Conservation (phyloP, 2,329 filamentous ascomycete species). For the Trichocomaceae sp. region DNA sequence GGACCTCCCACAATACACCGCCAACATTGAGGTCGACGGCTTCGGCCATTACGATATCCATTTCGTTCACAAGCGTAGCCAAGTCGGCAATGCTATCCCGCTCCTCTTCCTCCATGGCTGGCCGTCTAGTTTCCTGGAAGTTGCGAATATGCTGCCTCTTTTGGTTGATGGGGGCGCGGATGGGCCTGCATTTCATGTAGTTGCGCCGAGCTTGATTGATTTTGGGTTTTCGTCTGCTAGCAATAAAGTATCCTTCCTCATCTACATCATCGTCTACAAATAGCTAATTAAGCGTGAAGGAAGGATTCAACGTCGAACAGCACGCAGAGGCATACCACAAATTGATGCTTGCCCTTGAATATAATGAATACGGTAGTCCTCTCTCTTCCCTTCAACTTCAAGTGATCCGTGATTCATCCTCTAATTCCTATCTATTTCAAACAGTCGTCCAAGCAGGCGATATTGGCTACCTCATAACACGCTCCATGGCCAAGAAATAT, state of each 20-base stretch:
- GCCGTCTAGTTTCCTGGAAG: slow-evolving; percentile 7
- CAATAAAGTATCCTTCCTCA: background rate
- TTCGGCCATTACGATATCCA: slow-evolving; percentile 2
- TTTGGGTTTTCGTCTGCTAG: slow-evolving; percentile 6
- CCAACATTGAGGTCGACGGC: background rate
- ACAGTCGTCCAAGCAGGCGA: slow-evolving; percentile 4
- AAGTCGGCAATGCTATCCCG: background rate
- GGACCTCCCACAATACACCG: background rate
- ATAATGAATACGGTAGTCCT: slow-evolving; percentile 2
- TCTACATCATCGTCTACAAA: too few species aligned
- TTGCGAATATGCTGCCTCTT: slow-evolving; percentile 1
- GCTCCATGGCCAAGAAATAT: background rate
- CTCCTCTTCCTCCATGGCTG: slow-evolving; percentile 9
- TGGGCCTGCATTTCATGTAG: slow-evolving; percentile 1
- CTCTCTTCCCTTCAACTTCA: background rate
- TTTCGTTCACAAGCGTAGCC: slow-evolving; percentile 3
- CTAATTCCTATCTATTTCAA: background rate
- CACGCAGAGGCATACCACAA: slow-evolving; percentile 7
- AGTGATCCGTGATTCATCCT: too few species aligned
- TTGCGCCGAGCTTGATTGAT: slow-evolving; percentile 5
- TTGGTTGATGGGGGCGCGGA: background rate
- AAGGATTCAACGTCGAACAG: slow-evolving; percentile 3
- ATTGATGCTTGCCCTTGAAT: slow-evolving; percentile 3
- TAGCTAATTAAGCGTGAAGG: background rate
- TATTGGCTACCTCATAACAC: slow-evolving; percentile 1